Percentiles rank a stretch among this genome's conserved stretches.
phyloP scores from a whole-genome alignment of 257 asterid genomes.

The Penstemon barbatus region DNA sequence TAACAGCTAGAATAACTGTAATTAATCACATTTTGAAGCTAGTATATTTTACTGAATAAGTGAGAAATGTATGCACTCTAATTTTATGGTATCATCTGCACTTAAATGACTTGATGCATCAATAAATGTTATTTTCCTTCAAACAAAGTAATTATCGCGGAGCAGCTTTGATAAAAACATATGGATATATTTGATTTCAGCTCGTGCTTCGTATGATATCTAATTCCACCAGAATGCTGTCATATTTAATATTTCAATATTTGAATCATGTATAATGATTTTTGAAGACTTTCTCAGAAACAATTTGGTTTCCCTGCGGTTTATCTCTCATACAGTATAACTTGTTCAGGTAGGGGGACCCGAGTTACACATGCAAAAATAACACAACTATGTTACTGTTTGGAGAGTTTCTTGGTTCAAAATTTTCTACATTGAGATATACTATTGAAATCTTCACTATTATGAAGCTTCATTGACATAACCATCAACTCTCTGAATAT shows the following conservation, averaged over 20 bases:
- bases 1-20: conserved; percentile 19
- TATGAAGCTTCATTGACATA: not conserved
- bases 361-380: not conserved
- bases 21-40: conserved; percentile 2
- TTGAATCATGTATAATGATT: not conserved
- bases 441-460: not conserved
- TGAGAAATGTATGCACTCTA: not conserved
- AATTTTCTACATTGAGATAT: not conserved
- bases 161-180: not conserved
- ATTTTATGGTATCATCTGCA: not conserved
- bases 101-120: conserved; percentile 10
- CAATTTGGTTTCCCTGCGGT: not conserved
- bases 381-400: not conserved
- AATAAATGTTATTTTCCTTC: not conserved
- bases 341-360: not conserved
- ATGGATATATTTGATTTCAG: not conserved
- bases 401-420: conserved; percentile 1
- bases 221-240: not conserved
- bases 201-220: not conserved
- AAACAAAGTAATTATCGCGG: not conserved
- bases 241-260: not conserved
- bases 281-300: not conserved
- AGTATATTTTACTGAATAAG: not conserved
- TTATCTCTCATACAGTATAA: not conserved
- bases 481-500: not conserved